These are phyloP conservation scores for Saprolegnia diclina DNA, from an alignment of 352 stramenopile genomes.

Conservation along the genomic window DNA sequence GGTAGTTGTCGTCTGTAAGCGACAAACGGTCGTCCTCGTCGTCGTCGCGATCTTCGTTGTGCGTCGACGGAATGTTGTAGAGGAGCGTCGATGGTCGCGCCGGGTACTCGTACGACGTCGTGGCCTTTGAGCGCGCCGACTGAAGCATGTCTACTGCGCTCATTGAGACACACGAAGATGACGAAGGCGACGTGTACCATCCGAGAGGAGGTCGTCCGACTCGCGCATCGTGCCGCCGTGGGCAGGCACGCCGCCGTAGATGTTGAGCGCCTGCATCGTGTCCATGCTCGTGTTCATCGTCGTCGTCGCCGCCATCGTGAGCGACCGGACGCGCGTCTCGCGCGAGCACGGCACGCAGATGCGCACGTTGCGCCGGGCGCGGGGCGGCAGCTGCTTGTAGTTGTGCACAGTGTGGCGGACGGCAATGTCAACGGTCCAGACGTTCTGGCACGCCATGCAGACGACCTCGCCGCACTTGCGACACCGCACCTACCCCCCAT, in stretches of 20 bases:
- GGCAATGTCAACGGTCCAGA: constrained; percentile 36
- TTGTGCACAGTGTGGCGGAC: constrained; percentile 4
- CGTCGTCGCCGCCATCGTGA: constrained; percentile 47
- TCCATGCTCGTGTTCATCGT: constrained; percentile 13
- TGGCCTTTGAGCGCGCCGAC: not conserved
- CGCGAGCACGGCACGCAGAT: constrained; percentile 86
- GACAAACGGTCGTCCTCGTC: not conserved
- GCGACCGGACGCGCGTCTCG: constrained; percentile 29
- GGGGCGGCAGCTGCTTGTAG: constrained; percentile 38
- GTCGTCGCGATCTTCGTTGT: constrained; percentile 4
- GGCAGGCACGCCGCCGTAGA: not conserved
- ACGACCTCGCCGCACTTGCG: constrained; percentile 84
- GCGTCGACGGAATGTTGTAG: not conserved
- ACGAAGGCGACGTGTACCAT: not conserved
- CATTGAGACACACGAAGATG: not conserved
- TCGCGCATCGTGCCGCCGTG: constrained; percentile 4
- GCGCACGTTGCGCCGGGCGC: constrained; percentile 56
- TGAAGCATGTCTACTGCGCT: constrained; percentile 11
- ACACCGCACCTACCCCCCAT: constrained; percentile 44
- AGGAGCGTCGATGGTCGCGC: not conserved
- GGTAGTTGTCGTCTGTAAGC: constrained; percentile 4
- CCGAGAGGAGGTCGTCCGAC: not conserved
- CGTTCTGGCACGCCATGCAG: constrained; percentile 76
- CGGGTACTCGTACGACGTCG: constrained; percentile 2
- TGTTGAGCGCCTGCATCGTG: not conserved